These are phyloP conservation scores for Cicer chorassanicum DNA, from an alignment of 306 rosid species.

Conservation along the genomic window DNA sequence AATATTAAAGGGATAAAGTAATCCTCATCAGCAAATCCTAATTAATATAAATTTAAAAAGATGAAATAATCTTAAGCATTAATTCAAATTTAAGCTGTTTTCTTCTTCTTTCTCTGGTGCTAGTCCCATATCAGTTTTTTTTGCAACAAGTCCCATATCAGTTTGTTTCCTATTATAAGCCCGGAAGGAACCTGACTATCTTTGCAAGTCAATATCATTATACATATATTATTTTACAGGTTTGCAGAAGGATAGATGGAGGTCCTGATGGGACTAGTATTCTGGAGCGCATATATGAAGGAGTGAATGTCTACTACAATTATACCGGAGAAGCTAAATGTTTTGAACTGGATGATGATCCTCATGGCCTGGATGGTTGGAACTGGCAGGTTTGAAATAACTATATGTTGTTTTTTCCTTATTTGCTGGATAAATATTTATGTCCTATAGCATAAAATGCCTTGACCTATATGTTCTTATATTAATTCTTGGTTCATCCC, in stretches of 20 bases:
- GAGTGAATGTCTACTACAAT: slow-evolving; percentile 73
- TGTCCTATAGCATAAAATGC: background rate
- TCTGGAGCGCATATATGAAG: slow-evolving; percentile 72
- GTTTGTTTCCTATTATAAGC: too few species aligned
- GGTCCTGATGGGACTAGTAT: slow-evolving; percentile 60
- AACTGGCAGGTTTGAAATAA: slow-evolving; percentile 71
- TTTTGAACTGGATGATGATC: slow-evolving; percentile 74
- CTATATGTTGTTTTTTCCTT: slow-evolving; percentile 26
- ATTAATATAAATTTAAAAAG: background rate
- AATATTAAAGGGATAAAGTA: background rate
- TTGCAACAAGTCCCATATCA: too few species aligned
- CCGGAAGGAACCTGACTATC: background rate
- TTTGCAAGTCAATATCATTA: slow-evolving; percentile 29
- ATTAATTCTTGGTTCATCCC: slow-evolving; percentile 33
- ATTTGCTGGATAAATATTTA: slow-evolving; percentile 12
- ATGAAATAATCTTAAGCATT: background rate
- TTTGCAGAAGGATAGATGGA: slow-evolving; percentile 69
- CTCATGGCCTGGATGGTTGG: slow-evolving; percentile 87
- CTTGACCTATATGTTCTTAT: slow-evolving; percentile 35
- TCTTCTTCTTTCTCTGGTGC: background rate
- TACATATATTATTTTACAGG: slow-evolving; percentile 48
- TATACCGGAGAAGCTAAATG: slow-evolving; percentile 71
- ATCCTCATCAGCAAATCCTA: background rate
- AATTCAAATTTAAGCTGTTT: background rate
- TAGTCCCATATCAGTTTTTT: too few species aligned